phyloP scores from a whole-genome alignment of 352 stramenopile species.

The Phytophthora vignae region DNA sequence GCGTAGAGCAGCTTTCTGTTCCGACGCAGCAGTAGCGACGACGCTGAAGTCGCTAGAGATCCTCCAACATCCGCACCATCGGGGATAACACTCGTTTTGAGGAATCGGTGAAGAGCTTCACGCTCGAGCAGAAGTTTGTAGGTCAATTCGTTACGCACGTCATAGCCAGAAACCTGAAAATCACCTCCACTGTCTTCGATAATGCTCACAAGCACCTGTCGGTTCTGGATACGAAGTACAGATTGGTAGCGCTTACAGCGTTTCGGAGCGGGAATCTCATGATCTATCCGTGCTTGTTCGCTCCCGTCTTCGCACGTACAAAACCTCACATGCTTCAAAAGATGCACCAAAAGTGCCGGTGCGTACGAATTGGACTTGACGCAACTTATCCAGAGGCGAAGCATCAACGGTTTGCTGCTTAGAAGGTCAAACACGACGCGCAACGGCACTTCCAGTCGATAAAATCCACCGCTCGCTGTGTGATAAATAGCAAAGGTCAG shows the following conservation, averaged over 20 bases:
- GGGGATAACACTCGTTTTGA: constrained; percentile 16
- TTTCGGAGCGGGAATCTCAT: constrained; percentile 7
- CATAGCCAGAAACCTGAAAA: constrained; percentile 53
- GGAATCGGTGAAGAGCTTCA: constrained; percentile 49
- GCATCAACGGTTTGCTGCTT: constrained; percentile 45
- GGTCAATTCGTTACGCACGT: constrained; percentile 44
- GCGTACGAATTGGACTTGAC: constrained; percentile 79
- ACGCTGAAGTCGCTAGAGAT: constrained; percentile 10
- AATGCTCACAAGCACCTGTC: constrained; percentile 60
- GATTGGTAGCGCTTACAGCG: constrained; percentile 41
- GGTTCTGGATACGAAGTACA: constrained; percentile 43
- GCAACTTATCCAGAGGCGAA: constrained; percentile 72
- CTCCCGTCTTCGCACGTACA: constrained; percentile 4
- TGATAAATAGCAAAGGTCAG: constrained; percentile 66
- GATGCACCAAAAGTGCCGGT: constrained; percentile 46
- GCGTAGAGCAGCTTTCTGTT: constrained; percentile 57
- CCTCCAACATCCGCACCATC: neutral
- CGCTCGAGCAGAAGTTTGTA: constrained; percentile 61
- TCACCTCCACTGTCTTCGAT: constrained; percentile 49
- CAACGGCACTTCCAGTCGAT: constrained; percentile 44
- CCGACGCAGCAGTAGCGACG: constrained; percentile 48
- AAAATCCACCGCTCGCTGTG: constrained; percentile 40
- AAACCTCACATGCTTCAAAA: constrained; percentile 56
- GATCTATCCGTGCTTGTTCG: constrained; percentile 29
- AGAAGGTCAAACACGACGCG: constrained; percentile 47